phyloP scores from a whole-genome alignment of 352 stramenopile species.

The Globisporangium spiculum region DNA sequence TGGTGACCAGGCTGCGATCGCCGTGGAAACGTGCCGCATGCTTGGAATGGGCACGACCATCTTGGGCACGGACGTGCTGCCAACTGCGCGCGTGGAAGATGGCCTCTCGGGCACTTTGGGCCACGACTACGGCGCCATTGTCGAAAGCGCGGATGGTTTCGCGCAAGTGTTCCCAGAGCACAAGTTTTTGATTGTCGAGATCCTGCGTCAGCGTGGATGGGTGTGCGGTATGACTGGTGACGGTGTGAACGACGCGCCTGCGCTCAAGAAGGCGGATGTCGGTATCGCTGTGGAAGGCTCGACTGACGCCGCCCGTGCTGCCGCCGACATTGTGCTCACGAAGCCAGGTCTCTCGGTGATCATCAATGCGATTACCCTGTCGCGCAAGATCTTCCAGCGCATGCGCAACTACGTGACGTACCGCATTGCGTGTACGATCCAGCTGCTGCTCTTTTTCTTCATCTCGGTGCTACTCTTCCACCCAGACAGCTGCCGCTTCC shows the following conservation, averaged over 20 bases:
- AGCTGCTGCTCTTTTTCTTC: slow-evolving; percentile 93
- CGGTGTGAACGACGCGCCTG: slow-evolving; percentile 63
- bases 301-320: slow-evolving; percentile 86
- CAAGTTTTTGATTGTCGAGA: slow-evolving; percentile 90
- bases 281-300: slow-evolving; percentile 82
- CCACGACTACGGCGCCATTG: slow-evolving; percentile 74
- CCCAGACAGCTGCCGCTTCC: slow-evolving; percentile 71
- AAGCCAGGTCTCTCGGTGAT: slow-evolving; percentile 92
- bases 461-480: slow-evolving; percentile 90
- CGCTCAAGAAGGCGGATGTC: slow-evolving; percentile 68
- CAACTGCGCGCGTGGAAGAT: slow-evolving; percentile 56
- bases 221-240: slow-evolving; percentile 78
- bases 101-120: slow-evolving; percentile 50
- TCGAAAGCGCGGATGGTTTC: slow-evolving; percentile 93
- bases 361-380: slow-evolving; percentile 87
- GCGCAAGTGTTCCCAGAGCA: slow-evolving; percentile 91
- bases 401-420: slow-evolving; percentile 95
- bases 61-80: slow-evolving; percentile 74
- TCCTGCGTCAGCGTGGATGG: slow-evolving; percentile 77
- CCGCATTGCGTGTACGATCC: slow-evolving; percentile 89
- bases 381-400: slow-evolving; percentile 92
- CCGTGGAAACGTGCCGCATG: slow-evolving; percentile 89
- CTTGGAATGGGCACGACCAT: slow-evolving; percentile 91
- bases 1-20: slow-evolving; percentile 93
- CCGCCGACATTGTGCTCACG: slow-evolving; percentile 93